phyloP scores from a whole-genome alignment of 2,329 filamentous ascomycete species.

The Clonostachys sp. region DNA sequence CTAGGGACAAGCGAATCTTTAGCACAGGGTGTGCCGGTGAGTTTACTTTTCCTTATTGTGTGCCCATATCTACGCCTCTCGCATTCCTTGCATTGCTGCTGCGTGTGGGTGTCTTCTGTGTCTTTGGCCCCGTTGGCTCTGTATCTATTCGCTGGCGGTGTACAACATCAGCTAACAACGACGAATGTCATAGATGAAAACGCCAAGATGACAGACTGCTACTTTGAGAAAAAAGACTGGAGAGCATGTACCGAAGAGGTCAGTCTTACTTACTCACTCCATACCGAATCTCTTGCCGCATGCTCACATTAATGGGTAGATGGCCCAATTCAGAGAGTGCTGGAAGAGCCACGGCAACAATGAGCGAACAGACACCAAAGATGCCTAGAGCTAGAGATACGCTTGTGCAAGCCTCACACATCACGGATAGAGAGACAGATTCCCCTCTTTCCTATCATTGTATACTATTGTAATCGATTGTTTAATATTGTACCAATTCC shows the following conservation, averaged over 20 bases:
- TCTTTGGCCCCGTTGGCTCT: too few relatives aligned
- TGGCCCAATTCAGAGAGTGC: conserved; percentile 83
- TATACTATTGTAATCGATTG: too few relatives aligned
- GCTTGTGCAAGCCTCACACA: too few relatives aligned
- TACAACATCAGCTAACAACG: too few relatives aligned
- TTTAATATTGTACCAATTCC: too few relatives aligned
- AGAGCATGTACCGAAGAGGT: conserved; percentile 84
- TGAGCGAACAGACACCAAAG: conserved; percentile 71
- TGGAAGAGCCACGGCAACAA: conserved; percentile 92
- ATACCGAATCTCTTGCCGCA: background rate
- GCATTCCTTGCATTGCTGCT: background rate
- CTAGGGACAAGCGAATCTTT: conserved; percentile 95
- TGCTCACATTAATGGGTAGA: conserved; percentile 44
- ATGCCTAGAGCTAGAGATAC: conserved; percentile 32
- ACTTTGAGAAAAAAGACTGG: conserved; percentile 96
- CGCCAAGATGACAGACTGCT: conserved; percentile 87
- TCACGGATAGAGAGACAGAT: too few relatives aligned
- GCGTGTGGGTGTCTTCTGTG: too few relatives aligned
- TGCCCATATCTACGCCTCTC: background rate
- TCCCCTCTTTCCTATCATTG: too few relatives aligned
- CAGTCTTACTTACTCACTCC: conserved; percentile 21
- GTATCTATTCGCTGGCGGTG: too few relatives aligned
- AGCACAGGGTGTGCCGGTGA: conserved; percentile 90
- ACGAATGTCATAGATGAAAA: conserved; percentile 65
- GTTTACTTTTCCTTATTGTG: conserved; percentile 5